Evolutionary conservation across 768 basidiomycete species (phyloP), one percentile per base, ranked within the genome.

Genomic region (Crepidotus variabilis): DNA sequence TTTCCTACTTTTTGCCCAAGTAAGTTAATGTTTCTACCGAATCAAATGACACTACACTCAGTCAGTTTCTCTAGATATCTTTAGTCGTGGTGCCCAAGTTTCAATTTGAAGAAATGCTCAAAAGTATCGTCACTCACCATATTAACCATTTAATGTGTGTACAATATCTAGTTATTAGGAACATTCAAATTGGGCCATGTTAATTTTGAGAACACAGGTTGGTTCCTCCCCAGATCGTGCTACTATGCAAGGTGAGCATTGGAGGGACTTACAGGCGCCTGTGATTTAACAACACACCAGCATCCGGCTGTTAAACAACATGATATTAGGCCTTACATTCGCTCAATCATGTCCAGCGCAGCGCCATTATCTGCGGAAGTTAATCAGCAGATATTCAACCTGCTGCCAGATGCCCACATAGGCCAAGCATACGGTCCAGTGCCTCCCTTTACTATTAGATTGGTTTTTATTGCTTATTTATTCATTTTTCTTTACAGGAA

Each of bases 71-170:
- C 28, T 28, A 80, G 77, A 75, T 83, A 60, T 74, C 80, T 0
- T 39, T 87, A 22, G 84, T 88, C 10, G 73, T 87, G 11, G 68
- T 87, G 11, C 78, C 83, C 5, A 86, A 79, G 60, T 88, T 88
- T 66, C 83, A 76, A 58, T 86, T 86, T 51, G 71, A 73, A 22
- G 76, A 75, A n/a, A 82, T 86, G 73, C 75, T 89, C 18, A 72
- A 78, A 47, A 86, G 83, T 69, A 83, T 88, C 32, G 72, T 77
- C 28, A 77, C 75, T 18, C 77, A 88, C 68, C 75, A 72, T 35
- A 83, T 88, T 57, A 77, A 74, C 3, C 80, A 86, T 58, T 69
- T 85, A n/a, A 68, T 77, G 78, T 76, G 60, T n/a, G n/a, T n/a
- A n/a, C n/a, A 52, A 74, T 28, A 28, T 3, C 28, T 28, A 28